Base-by-base conservation (phyloP, 176 grass and related monocot species). In the Themeda triandra region DNA sequence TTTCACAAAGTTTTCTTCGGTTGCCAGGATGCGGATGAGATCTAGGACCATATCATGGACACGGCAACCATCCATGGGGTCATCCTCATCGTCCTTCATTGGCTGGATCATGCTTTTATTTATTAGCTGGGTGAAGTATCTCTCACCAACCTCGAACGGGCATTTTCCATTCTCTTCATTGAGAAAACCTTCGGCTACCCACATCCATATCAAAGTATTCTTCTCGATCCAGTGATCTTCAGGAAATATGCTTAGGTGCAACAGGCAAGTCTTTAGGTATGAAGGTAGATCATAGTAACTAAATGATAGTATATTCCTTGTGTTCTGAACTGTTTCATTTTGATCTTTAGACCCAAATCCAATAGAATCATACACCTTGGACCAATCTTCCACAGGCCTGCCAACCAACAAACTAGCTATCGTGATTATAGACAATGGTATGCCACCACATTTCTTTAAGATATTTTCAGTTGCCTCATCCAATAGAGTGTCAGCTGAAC, bases 71-170 rank as follows among this genome's bases (percentile, higher is more conserved):
- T 0, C 0, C 39, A 46, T 46, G 44, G 44, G 44, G 13, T 46
- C 44, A 46, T 46, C 8, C 0, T 4, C 14, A 10, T 10, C 0
- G 1, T 0, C 0, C 24, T 58, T 42, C 3, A 45, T 8, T 0
- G 56, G 78, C 0, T 68, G 30, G 2, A 87, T 23, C 80, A 87
- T 74, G 29, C 42, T 68, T 71, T 3, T 83, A 25, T 83, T 87
- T 8, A 87, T 6, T 0, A 83, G 56, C 37, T 83, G 39, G 0
- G 9, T 74, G 29, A 75, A 75, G 40, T 83, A 83, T 12, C 8
- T 48, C 27, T 83, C 28, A 1, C 69, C 81, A 32, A 83, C 41
- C 40, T 83, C 39, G 1, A 35, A 36, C 19, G n/a, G 31, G 9
- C 19, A 23, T 29, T 27, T 63, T 40, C 81, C 58, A 10, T 32